Evolutionary conservation across 2,329 filamentous ascomycete genomes (phyloP).

Genomic region (Colletotrichum graminicola): DNA sequence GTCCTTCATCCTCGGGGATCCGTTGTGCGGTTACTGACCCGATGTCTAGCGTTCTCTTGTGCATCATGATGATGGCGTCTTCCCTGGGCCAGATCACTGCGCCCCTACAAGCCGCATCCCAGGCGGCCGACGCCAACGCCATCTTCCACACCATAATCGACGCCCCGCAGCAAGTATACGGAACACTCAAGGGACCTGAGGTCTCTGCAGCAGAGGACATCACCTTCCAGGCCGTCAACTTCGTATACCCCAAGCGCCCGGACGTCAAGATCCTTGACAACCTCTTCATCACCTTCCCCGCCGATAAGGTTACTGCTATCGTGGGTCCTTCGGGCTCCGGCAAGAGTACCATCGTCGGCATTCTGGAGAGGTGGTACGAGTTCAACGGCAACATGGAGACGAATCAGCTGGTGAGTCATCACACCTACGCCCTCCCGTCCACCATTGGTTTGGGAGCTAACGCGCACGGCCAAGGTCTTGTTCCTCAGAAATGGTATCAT

Average conservation of each 20-base stretch:
- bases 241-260: slow-evolving; percentile 53
- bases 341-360: slow-evolving; percentile 55
- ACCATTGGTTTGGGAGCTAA: slow-evolving; percentile 69
- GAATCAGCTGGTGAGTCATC: slow-evolving; percentile 53
- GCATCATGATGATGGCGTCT: slow-evolving; percentile 48
- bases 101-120: slow-evolving; percentile 51
- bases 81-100: slow-evolving; percentile 51
- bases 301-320: slow-evolving; percentile 49
- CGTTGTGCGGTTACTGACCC: not conserved
- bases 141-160: slow-evolving; percentile 59
- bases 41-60: slow-evolving; percentile 43
- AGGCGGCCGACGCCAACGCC: slow-evolving; percentile 52
- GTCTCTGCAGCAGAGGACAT: slow-evolving; percentile 66
- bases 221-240: slow-evolving; percentile 48
- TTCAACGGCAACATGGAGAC: slow-evolving; percentile 35
- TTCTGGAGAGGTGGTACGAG: slow-evolving; percentile 56
- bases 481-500: slow-evolving; percentile 50
- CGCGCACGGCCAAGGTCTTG: slow-evolving; percentile 48
- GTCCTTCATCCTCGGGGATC: not conserved
- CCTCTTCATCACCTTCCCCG: slow-evolving; percentile 51
- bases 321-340: slow-evolving; percentile 54
- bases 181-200: slow-evolving; percentile 62
- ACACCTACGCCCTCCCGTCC: slow-evolving; percentile 81
- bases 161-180: slow-evolving; percentile 54
- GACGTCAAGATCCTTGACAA: slow-evolving; percentile 50